Conservation (phyloP, 169 alveolate genomes). For the Plasmodium gonderi region DNA sequence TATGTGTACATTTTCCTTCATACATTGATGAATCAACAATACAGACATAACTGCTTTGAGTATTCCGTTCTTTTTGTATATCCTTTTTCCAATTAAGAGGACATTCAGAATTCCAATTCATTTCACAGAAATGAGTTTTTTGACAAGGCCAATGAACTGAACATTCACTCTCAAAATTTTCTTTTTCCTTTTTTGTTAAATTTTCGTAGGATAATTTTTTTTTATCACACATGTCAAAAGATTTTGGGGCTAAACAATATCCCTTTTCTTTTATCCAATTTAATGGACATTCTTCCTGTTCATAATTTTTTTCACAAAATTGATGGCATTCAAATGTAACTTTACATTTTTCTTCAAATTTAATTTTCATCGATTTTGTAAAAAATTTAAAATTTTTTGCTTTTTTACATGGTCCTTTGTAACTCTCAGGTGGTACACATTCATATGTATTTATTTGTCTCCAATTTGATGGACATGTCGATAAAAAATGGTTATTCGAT, state of each 20-base stretch:
- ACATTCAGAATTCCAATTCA: conserved; percentile 42
- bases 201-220: conserved; percentile 31
- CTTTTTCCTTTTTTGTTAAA: conserved; percentile 36
- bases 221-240: conserved; percentile 42
- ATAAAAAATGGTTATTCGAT: neutral
- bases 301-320: conserved; percentile 52
- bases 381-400: conserved; percentile 36
- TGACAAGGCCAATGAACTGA: conserved; percentile 66
- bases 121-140: conserved; percentile 28
- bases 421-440: conserved; percentile 37
- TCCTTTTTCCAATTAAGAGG: conserved; percentile 28
- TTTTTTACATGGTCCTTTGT: conserved; percentile 69
- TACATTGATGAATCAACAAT: conserved; percentile 1
- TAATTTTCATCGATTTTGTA: conserved; percentile 41
- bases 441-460: conserved; percentile 35
- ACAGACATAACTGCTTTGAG: conserved; percentile 13
- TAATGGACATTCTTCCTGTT: conserved; percentile 39
- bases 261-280: conserved; percentile 57
- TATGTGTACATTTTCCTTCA: conserved; percentile 45
- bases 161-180: conserved; percentile 52
- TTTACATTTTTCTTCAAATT: conserved; percentile 73
- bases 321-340: conserved; percentile 30
- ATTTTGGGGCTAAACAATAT: conserved; percentile 61
- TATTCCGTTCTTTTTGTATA: neutral
- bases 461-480: conserved; percentile 63